These are phyloP conservation scores for Corymbia calophylla DNA, from an alignment of 441 rosid species.

Conservation along the genomic window DNA sequence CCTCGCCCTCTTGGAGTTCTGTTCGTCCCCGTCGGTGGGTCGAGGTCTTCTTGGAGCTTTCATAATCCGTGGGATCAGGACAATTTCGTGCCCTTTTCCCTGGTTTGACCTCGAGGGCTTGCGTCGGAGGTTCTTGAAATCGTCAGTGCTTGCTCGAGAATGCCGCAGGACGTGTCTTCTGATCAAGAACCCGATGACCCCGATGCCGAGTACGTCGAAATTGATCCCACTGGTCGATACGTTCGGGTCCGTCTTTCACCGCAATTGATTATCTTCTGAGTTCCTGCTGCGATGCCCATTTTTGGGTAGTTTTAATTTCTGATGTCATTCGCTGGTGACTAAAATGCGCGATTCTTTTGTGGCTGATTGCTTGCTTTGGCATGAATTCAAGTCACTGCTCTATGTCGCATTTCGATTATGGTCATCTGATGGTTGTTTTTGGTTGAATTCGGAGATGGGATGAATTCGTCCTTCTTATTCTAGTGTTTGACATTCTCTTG, in stretches of 20 bases:
- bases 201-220: constrained; percentile 75
- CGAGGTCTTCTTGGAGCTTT: background rate
- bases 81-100: background rate
- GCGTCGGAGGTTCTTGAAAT: background rate
- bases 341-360: background rate
- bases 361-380: background rate
- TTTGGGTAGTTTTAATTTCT: background rate
- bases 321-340: background rate
- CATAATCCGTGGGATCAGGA: background rate
- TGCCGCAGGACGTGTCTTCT: constrained; percentile 42
- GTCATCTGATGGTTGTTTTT: background rate
- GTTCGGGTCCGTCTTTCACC: constrained; percentile 68
- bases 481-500: background rate
- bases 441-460: background rate
- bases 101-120: background rate
- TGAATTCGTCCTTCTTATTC: background rate
- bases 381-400: background rate
- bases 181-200: constrained; percentile 56
- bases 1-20: background rate
- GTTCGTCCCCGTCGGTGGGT: background rate
- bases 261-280: background rate
- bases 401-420: background rate
- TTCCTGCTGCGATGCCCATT: background rate
- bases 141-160: constrained; percentile 6
- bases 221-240: constrained; percentile 87